Evolutionary conservation across 495 filamentous ascomycete genomes (phyloP), one percentile per base, ranked within the genome.

Genomic region (Lasiosphaeris hirsuta): DNA sequence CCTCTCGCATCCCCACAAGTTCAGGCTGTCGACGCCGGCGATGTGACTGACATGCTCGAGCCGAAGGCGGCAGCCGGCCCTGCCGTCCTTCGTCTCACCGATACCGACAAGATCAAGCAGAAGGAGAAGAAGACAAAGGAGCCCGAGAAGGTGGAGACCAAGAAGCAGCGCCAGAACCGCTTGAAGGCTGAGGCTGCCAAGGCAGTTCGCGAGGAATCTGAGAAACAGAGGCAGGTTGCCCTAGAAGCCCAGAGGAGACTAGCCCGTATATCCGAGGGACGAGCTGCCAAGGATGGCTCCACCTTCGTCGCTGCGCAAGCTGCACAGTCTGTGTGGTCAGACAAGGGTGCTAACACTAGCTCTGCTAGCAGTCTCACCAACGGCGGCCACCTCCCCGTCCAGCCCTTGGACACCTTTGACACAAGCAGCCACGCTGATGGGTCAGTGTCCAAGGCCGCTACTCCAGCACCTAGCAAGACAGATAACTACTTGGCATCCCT

Each of bases 151-250:
- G 80, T 78, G 10, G 88, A 92, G 74, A 88, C 86, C 23, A 95
- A 96, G 86, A 96, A 95, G 79, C 89, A 93, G 75, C 85, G 91
- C 48, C 90, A 94, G 76, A 89, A 94, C 73, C 81, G 83, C 37
- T 79, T 84, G 69, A 96, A 93, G 81, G 84, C 81, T 49, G 90
- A 95, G 73, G 84, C 81, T 41, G 80, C 82, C 53, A 90, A 90
- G 77, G 72, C 79, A 42, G 72, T 80, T 45, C 86, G 89, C 23
- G 87, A 89, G 71, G 84, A 86, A 56, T 82, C 84, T 1, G 91
- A 96, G 75, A 80, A 84, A 60, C 76, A 89, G 65, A 83, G 91
- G 63, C 82, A 86, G 64, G 77, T 79, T 39, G 72, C 87, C 56
- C 73, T 87, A 58, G 90, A 96, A 72, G 86, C 88, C 69, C 90